phyloP scores from a whole-genome alignment of 1,139 yeast genomes.

The Blastobotrys capitulatus region DNA sequence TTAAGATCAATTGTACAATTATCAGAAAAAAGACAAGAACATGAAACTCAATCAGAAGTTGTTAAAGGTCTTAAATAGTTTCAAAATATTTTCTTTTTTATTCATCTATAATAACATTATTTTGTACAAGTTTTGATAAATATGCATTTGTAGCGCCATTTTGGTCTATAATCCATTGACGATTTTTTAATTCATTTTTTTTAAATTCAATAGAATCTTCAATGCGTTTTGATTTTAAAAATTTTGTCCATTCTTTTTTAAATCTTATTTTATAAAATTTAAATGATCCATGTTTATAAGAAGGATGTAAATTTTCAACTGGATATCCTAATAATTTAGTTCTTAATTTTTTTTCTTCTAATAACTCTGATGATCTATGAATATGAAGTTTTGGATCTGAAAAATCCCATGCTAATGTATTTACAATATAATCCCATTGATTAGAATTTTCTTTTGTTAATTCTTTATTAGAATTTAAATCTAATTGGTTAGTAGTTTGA shows the following conservation, averaged over 20 bases:
- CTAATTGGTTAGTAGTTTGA: background rate
- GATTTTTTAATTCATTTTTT: background rate
- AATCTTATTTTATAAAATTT: constrained; percentile 2
- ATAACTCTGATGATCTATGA: background rate
- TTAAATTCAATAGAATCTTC: background rate
- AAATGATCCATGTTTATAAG: constrained; percentile 3
- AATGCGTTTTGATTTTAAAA: background rate
- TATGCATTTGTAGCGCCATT: constrained; percentile 4
- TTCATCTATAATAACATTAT: constrained; percentile 2
- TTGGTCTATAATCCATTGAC: background rate
- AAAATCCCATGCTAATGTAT: constrained; percentile 7
- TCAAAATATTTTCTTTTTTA: background rate
- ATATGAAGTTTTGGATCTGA: background rate
- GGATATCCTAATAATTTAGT: constrained; percentile 8
- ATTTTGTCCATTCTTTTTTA: constrained; percentile 4
- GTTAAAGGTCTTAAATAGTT: constrained; percentile 26
- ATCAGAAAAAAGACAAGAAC: constrained; percentile 29
- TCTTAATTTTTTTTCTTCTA: background rate
- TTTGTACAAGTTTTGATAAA: background rate
- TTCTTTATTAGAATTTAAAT: background rate
- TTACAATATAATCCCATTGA: constrained; percentile 1
- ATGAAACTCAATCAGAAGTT: constrained; percentile 28
- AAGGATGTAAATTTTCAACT: constrained; percentile 4
- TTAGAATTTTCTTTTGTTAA: background rate
- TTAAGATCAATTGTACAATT: constrained; percentile 45